Conservation (phyloP, 2,329 filamentous ascomycete genomes). For the Penicillium sp. region DNA sequence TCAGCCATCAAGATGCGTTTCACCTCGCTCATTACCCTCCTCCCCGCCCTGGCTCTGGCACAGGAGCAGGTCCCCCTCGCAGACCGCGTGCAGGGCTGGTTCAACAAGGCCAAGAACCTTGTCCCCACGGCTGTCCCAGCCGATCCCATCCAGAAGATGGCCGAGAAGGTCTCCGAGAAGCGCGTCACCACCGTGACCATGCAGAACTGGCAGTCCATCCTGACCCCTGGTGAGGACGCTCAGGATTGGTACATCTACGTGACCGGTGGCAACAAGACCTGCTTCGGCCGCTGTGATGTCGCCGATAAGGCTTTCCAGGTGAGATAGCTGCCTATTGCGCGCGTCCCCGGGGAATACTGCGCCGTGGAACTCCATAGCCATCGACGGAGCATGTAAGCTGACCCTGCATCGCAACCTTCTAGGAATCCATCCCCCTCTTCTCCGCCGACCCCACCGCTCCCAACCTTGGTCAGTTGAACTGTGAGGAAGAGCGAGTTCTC, state of each 20-base stretch:
- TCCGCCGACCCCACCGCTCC: slow-evolving; percentile 61
- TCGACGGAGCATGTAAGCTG: slow-evolving; percentile 7
- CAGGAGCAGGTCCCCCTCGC: slow-evolving; percentile 63
- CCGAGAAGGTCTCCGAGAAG: slow-evolving; percentile 56
- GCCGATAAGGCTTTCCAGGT: slow-evolving; percentile 61
- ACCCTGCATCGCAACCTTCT: slow-evolving; percentile 9
- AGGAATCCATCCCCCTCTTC: slow-evolving; percentile 62
- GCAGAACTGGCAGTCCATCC: slow-evolving; percentile 62
- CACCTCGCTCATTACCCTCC: slow-evolving; percentile 57
- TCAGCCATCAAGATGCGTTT: slow-evolving; percentile 57
- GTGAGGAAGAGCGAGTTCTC: slow-evolving; percentile 63
- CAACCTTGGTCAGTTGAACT: slow-evolving; percentile 64
- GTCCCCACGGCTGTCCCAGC: slow-evolving; percentile 56
- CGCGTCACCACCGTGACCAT: slow-evolving; percentile 61
- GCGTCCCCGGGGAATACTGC: neutral
- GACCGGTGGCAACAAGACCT: slow-evolving; percentile 69
- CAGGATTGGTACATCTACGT: slow-evolving; percentile 66
- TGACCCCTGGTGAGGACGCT: slow-evolving; percentile 51
- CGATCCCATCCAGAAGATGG: slow-evolving; percentile 47
- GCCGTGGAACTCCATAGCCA: neutral
- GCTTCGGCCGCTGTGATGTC: slow-evolving; percentile 63
- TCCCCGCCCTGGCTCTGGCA: slow-evolving; percentile 58
- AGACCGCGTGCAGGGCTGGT: slow-evolving; percentile 54
- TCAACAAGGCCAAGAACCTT: slow-evolving; percentile 60
- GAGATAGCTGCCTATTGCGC: slow-evolving; percentile 17